phyloP scores from a whole-genome alignment of 2,329 filamentous ascomycete genomes.

The Ophiostoma triangulosporum region DNA sequence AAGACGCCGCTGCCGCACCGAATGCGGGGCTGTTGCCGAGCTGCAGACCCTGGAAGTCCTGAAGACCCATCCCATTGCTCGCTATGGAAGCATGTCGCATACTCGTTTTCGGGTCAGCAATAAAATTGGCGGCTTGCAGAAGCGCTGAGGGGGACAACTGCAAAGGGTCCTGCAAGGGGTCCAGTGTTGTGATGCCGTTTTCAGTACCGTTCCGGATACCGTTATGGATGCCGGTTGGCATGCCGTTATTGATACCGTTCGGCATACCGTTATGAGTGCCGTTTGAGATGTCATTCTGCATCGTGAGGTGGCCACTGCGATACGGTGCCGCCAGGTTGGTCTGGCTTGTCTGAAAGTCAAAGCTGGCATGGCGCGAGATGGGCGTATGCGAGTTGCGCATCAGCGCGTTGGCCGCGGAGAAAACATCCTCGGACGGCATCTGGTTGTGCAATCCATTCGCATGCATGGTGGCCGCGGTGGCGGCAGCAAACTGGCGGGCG shows the following conservation, averaged over 20 bases:
- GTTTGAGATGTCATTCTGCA: no score
- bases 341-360: neutral
- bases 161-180: neutral
- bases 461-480: neutral
- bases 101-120: neutral
- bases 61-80: neutral
- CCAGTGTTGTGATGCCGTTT: neutral
- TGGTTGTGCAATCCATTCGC: neutral
- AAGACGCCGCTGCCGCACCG: neutral
- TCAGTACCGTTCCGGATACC: no score
- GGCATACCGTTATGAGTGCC: no score
- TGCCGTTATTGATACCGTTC: no score
- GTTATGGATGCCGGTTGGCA: no score
- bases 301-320: neutral
- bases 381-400: conserved; percentile 30
- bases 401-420: conserved; percentile 39
- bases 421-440: conserved; percentile 38
- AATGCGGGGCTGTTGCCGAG: neutral
- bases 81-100: neutral
- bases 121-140: neutral
- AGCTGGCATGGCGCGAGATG: conserved; percentile 4
- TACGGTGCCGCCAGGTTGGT: no score
- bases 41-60: neutral
- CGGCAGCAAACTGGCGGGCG: neutral
- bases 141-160: neutral